These are phyloP conservation scores for Emmonsiellopsis sp. DNA, from an alignment of 2,329 filamentous ascomycete species.

Conservation along the genomic window DNA sequence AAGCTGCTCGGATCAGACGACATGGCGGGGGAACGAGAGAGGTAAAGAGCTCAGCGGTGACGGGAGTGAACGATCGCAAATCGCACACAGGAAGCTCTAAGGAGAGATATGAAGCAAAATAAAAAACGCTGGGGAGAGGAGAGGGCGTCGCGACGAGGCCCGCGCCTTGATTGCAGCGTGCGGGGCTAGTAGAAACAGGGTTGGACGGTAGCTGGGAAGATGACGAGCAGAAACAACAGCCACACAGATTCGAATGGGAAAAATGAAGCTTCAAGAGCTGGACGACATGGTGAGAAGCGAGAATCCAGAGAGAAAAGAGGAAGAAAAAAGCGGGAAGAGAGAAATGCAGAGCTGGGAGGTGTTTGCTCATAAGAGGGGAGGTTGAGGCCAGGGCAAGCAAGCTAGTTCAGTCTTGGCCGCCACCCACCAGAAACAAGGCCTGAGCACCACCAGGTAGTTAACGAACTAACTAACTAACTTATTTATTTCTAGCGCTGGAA, in stretches of 20 bases:
- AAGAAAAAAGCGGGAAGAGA: conserved; percentile 7
- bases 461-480: neutral
- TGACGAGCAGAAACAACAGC: neutral
- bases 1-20: conserved; percentile 46
- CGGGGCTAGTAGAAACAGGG: neutral
- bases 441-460: neutral
- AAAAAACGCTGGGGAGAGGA: neutral
- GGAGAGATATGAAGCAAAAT: neutral
- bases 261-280: no score
- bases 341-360: neutral
- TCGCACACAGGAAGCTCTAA: neutral
- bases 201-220: neutral
- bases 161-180: neutral
- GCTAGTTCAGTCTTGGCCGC: neutral
- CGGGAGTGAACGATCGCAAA: neutral
- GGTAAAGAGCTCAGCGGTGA: neutral
- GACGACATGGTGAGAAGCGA: neutral
- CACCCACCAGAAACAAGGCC: neutral
- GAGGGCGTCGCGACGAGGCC: neutral
- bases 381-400: neutral
- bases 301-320: conserved; percentile 6
- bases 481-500: neutral
- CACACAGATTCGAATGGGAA: neutral
- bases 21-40: neutral
- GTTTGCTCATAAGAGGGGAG: neutral